These are phyloP conservation scores for Saccharomyces hybrid DNA, from an alignment of 1,139 yeast species.

Conservation along the genomic window DNA sequence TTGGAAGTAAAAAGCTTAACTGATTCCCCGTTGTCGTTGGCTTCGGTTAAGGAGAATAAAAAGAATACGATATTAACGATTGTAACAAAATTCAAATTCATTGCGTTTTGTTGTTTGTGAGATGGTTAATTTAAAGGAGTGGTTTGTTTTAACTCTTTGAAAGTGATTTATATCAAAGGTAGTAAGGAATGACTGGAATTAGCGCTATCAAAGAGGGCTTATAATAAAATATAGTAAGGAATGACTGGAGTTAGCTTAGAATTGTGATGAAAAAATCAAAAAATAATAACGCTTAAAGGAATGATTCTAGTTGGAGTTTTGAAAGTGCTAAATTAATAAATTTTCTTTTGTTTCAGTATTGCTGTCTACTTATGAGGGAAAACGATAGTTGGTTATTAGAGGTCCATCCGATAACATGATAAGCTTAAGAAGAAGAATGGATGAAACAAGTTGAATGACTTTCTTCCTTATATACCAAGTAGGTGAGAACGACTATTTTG, in stretches of 20 bases:
- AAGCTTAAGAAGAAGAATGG: background rate
- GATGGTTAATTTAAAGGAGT: slow-evolving; percentile 1
- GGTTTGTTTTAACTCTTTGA: background rate
- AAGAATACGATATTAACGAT: slow-evolving; percentile 4
- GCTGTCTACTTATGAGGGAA: slow-evolving; percentile 4
- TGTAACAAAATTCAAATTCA: slow-evolving; percentile 7
- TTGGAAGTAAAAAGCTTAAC: slow-evolving; percentile 15
- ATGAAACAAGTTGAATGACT: background rate
- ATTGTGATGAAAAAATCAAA: background rate
- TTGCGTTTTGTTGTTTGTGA: background rate
- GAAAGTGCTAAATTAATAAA: too few species aligned
- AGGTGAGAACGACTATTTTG: slow-evolving; percentile 5
- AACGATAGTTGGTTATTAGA: background rate
- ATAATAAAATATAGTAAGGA: slow-evolving; percentile 4
- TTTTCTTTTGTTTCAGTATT: slow-evolving; percentile 1
- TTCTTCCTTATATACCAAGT: slow-evolving; percentile 10
- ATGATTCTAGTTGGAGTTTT: slow-evolving; percentile 11
- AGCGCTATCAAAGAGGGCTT: background rate
- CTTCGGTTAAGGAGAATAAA: slow-evolving; percentile 3
- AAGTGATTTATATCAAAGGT: background rate
- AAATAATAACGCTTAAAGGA: slow-evolving; percentile 7
- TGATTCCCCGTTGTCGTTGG: slow-evolving; percentile 5
- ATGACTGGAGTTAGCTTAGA: slow-evolving; percentile 7
- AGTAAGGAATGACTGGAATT: slow-evolving; percentile 3
- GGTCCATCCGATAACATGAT: too few species aligned